Evolutionary conservation across 169 alveolate species (phyloP).

Genomic region (Amoebophrya sp.): DNA sequence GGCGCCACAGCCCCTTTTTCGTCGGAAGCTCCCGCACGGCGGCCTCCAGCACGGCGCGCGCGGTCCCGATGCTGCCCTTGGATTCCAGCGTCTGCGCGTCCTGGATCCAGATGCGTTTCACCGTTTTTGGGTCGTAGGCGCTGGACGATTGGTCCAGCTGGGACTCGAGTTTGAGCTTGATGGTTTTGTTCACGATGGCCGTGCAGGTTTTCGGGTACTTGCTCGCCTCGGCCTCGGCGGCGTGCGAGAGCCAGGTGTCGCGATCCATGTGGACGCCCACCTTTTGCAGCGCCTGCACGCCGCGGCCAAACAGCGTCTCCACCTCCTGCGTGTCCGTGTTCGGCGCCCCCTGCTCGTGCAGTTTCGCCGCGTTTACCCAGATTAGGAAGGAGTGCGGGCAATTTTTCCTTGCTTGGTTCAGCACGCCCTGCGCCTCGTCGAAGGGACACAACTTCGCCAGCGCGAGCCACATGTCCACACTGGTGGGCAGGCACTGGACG

Average conservation of each 20-base stretch:
- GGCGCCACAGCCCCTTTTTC: slow-evolving; percentile 75
- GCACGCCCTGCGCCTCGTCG: slow-evolving; percentile 89
- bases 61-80: slow-evolving; percentile 38
- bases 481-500: slow-evolving; percentile 93
- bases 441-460: slow-evolving; percentile 90
- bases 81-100: slow-evolving; percentile 43
- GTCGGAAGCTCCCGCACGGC: slow-evolving; percentile 48
- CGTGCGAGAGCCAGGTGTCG: slow-evolving; percentile 51
- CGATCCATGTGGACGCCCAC: slow-evolving; percentile 50
- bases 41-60: slow-evolving; percentile 48
- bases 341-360: slow-evolving; percentile 78
- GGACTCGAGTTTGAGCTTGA: slow-evolving; percentile 51
- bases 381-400: slow-evolving; percentile 89
- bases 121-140: background rate
- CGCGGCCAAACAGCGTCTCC: slow-evolving; percentile 46
- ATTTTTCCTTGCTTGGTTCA: slow-evolving; percentile 91
- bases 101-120: slow-evolving; percentile 53
- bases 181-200: slow-evolving; percentile 51
- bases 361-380: slow-evolving; percentile 95
- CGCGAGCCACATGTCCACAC: slow-evolving; percentile 95
- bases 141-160: no score
- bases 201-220: slow-evolving; percentile 46
- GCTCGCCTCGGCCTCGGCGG: slow-evolving; percentile 55
- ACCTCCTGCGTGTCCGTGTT: slow-evolving; percentile 41
- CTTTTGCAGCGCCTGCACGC: slow-evolving; percentile 40